Base-by-base conservation (phyloP, 2,329 filamentous ascomycete genomes). In the Seiridium cupressi region DNA sequence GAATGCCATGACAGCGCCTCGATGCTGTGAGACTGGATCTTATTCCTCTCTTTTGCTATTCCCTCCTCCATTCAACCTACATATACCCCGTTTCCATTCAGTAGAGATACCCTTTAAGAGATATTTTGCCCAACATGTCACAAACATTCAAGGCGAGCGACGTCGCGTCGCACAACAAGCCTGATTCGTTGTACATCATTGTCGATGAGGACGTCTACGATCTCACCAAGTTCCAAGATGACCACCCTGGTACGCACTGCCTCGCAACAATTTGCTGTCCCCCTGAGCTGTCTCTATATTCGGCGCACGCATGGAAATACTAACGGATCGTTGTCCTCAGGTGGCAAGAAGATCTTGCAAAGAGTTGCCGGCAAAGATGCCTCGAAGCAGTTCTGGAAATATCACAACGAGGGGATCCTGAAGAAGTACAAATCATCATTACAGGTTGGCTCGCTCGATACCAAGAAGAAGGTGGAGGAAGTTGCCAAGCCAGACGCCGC, bases 171-270 rank as follows among this genome's bases (percentile, higher is more conserved):
- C 93, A 98, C 78, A 97, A 92, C 83, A 97, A 94, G 80, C 77
- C 89, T 51, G 87, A 92, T 72, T 89, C 89, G 73, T 83, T 97
- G 63, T 98, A 89, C 86, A 91, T 98, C 71, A 86, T 96, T 65
- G 88, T 98, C 66, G 94, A 98, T 67, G 90, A 93, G 70, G 94
- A 98, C 76, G 94, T 98, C 67, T 98, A 97, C 77, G 94, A 99
- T 73, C 75, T 98, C 69, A 96, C 93, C 68, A 93, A 88, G 72
- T 94, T 94, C 75, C 89, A 92, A 74, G 89, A 93, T 62, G 90
- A 93, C 66, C 91, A 94, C 75, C 91, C 91, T 74, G 92, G 92
- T 85, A 80, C 18, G 18, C 18, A 26, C 18, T 26, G 18, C 18
- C 18, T 26, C 18, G 18, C 18, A 26, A 2, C 18, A 26, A 26